Base-by-base conservation (phyloP, 179 eudicot genomes). In the Sideroxylon spinosum region DNA sequence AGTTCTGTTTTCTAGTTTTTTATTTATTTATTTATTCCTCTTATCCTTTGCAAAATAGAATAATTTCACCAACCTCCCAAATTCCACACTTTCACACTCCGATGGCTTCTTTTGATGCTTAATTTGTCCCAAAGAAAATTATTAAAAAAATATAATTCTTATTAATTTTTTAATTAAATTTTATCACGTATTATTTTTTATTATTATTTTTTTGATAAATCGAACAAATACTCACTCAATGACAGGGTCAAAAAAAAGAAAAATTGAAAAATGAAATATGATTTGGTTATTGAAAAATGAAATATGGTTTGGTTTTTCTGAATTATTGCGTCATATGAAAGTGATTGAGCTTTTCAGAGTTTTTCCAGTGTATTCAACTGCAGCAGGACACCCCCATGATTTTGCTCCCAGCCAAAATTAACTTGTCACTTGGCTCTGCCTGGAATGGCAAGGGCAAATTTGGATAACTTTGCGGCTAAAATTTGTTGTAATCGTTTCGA, bases 1-100 rank as follows among this genome's bases (percentile, higher is more conserved):
- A 87, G 86, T 89, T 92, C 77, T 76, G 14, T 83, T 71, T 66
- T 37, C 44, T 37, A 3, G 44, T 37, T 37, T 1, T 37, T 37
- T 37, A 37, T 37, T 3, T 37, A 37, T 59, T 59, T 59, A 59
- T 19, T 53, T 7, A 65, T 81, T 37, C 57, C 81, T 80, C 75
- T 81, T 83, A 80, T 84, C 84, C 68, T 73, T 19, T 14, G 80
- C 75, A 81, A 37, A 37, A 37, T 37, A 37, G 1, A 37, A 1
- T 6, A 37, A 81, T 29, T 52, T 75, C 32, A 50, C 19, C 76
- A 52, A 4, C 20, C 64, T 19, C 7, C 67, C 68, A 44, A 75
- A 9, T n/a, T 17, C 73, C 20, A 68, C 57, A 48, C 3, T 37
- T 37, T 37, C 44, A 37, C 44, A 63, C 50, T 84, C 84, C 77